These are phyloP conservation scores for Balakata baccata DNA, from an alignment of 345 rosid species.

Conservation along the genomic window DNA sequence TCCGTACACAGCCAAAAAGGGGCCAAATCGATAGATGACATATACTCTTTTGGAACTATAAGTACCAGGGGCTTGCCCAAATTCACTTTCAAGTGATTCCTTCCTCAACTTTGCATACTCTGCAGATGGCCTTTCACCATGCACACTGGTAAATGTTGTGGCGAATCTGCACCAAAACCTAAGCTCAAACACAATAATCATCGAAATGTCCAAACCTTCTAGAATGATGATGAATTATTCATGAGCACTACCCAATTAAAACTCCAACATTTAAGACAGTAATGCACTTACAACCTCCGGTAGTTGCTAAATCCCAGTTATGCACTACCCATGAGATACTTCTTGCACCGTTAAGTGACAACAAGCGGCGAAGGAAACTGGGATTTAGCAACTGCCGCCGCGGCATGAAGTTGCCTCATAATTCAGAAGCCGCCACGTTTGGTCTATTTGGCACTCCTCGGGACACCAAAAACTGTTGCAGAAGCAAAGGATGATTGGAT, in stretches of 20 bases:
- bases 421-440: slow-evolving; percentile 15
- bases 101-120: slow-evolving; percentile 86
- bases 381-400: too few species aligned
- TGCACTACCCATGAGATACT: too few species aligned
- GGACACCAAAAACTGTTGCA: too few species aligned
- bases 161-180: slow-evolving; percentile 47
- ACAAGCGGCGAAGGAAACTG: too few species aligned
- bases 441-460: slow-evolving; percentile 4
- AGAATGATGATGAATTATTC: neutral
- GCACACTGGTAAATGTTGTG: slow-evolving; percentile 61
- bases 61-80: slow-evolving; percentile 65
- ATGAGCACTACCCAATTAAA: neutral
- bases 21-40: slow-evolving; percentile 62
- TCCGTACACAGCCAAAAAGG: slow-evolving; percentile 82
- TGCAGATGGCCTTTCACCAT: slow-evolving; percentile 74
- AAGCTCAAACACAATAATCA: slow-evolving; percentile 3
- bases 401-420: too few species aligned
- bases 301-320: too few species aligned
- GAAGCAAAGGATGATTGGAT: neutral
- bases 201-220: neutral
- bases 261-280: slow-evolving; percentile 1
- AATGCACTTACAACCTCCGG: slow-evolving; percentile 38
- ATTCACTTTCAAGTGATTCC: slow-evolving; percentile 94
- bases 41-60: slow-evolving; percentile 63
- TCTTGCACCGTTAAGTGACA: too few species aligned